Conservation (phyloP, 1,284 basidiomycete species). For the Bondarzewia mesenterica region DNA sequence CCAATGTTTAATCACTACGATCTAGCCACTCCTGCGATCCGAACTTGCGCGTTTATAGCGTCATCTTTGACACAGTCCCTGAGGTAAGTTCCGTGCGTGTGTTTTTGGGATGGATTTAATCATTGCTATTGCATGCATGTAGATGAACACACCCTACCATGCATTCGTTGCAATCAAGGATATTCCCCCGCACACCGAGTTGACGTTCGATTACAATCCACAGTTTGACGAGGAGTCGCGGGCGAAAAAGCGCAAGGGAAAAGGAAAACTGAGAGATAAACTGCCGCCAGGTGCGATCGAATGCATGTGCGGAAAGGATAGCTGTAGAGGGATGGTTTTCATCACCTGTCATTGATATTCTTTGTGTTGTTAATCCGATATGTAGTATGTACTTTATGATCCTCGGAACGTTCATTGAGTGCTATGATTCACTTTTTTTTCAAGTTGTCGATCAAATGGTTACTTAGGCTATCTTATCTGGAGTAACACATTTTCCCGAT, state of each 20-base stretch:
- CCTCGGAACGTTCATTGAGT: too few relatives aligned
- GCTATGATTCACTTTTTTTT: too few relatives aligned
- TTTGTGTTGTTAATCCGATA: too few relatives aligned
- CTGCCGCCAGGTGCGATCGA: neutral
- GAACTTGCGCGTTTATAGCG: slow-evolving; percentile 46
- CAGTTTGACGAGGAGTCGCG: slow-evolving; percentile 18
- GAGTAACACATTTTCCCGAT: too few relatives aligned
- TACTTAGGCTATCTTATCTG: too few relatives aligned
- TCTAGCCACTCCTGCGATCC: slow-evolving; percentile 58
- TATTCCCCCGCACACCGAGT: slow-evolving; percentile 43
- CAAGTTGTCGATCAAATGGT: too few relatives aligned
- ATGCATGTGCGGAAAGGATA: neutral
- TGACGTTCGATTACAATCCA: slow-evolving; percentile 60
- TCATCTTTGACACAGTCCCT: slow-evolving; percentile 51
- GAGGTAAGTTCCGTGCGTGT: slow-evolving; percentile 31
- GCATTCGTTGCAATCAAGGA: slow-evolving; percentile 42
- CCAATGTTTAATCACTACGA: slow-evolving; percentile 1
- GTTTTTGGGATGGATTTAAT: neutral
- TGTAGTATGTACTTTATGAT: too few relatives aligned
- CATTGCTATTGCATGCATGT: neutral
- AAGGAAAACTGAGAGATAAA: neutral
- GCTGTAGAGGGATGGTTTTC: neutral
- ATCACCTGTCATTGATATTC: too few relatives aligned
- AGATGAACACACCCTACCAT: slow-evolving; percentile 54
- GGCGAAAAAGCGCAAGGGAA: slow-evolving; percentile 14